Evolutionary conservation across 2,329 filamentous ascomycete species (phyloP), one percentile per base, ranked within the genome.

Genomic region (Gremmenia infestans): DNA sequence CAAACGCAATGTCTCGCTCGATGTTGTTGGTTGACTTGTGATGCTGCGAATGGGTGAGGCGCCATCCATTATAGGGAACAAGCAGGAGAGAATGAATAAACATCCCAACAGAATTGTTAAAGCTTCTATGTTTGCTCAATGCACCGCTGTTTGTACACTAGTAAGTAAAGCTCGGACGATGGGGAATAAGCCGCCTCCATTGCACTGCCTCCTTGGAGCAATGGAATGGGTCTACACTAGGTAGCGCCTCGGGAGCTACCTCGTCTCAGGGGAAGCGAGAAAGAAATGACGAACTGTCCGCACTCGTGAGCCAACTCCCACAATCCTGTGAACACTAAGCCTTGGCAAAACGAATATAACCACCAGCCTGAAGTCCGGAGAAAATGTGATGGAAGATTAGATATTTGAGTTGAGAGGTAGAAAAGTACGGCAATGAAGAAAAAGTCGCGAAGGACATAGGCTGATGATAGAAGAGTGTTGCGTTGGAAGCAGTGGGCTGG

Each of bases 301-400:
- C 82, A 86, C 70, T 89, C 86, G 68, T 89, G 86, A 15, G 81
- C 85, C 42, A 88, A 74, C 62, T 87, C 85, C 86, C 86, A 89
- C 63, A 89, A 72, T 3, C 86, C 86, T 3, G 83, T 87, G 68
- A 83, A 82, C 63, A 87, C 73, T 28, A 86, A 78, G 50, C 86
- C 85, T 72, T 88, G 83, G 47, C 81, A 64, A 69, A 83, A 86
- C 60, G 81, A 79, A 69, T 89, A 88, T 45, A 72, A 68, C 32
- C 73, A 72, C 82, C 82, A 87, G 56, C 78, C 76, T 11, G 72
- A 63, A 54, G 71, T 65, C 56, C 80, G 79, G 48, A 76, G 66
- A 57, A 67, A 64, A 36, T 71, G 65, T 59, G 76, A 74, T 55
- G 74, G 70, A 54, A 85, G 72, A 50, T 70, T 66, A 50, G 79